A percentile compares a stretch with the other conserved stretches of the same genome.
These are phyloP conservation scores for Porogramme epimiltina DNA, from an alignment of 1,284 basidiomycete species.

Conservation along the genomic window DNA sequence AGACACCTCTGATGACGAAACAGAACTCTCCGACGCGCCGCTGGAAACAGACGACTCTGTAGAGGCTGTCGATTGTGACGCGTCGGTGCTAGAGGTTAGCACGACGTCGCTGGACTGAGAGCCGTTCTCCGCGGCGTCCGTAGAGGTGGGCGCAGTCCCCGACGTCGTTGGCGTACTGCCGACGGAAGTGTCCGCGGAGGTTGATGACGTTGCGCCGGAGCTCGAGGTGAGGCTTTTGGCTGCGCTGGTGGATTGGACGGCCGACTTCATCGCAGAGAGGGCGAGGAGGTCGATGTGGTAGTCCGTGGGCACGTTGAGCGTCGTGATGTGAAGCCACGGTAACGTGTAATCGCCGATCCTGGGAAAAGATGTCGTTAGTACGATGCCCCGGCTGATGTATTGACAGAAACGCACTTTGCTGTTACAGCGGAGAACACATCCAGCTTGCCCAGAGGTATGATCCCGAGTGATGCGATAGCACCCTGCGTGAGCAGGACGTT, in stretches of 20 bases:
- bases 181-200: too few species aligned
- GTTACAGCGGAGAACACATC: slow-evolving; percentile 56
- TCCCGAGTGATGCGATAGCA: slow-evolving; percentile 50
- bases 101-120: too few species aligned
- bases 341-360: slow-evolving; percentile 16
- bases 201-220: too few species aligned
- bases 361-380: not conserved
- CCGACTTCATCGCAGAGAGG: not conserved
- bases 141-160: too few species aligned
- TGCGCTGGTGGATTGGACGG: not conserved
- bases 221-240: too few species aligned
- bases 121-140: too few species aligned
- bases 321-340: slow-evolving; percentile 3
- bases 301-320: not conserved
- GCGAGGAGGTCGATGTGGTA: not conserved
- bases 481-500: slow-evolving; percentile 63
- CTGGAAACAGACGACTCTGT: too few species aligned
- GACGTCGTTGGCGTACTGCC: too few species aligned
- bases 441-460: slow-evolving; percentile 53
- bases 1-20: too few species aligned
- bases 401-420: slow-evolving; percentile 29
- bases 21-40: too few species aligned
- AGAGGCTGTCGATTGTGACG: too few species aligned
- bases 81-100: too few species aligned
- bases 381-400: not conserved